These are phyloP conservation scores for Leptographium flavum DNA, from an alignment of 2,329 filamentous ascomycete genomes.

Conservation along the genomic window DNA sequence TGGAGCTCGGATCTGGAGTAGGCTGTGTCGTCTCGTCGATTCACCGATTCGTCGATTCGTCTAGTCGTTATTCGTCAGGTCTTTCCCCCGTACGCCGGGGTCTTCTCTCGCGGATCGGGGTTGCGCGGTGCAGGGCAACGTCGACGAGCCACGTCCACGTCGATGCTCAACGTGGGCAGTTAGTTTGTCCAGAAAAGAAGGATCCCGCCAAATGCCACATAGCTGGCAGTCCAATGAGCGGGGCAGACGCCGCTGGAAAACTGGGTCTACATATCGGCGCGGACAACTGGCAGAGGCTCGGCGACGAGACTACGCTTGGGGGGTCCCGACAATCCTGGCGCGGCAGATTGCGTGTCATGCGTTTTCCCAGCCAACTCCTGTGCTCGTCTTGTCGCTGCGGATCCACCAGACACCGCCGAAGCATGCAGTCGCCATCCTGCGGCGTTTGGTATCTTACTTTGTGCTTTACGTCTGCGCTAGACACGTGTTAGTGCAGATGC, in stretches of 20 bases:
- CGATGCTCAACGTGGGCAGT: too few species aligned
- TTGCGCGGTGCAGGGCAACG: neutral
- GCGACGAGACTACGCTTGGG: too few species aligned
- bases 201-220: too few species aligned
- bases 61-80: neutral
- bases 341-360: too few species aligned
- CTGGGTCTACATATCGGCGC: too few species aligned
- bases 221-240: too few species aligned
- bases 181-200: neutral
- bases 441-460: neutral
- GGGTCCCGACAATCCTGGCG: too few species aligned
- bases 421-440: too few species aligned
- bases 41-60: neutral
- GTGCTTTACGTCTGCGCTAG: neutral
- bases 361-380: neutral
- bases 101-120: neutral
- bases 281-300: too few species aligned
- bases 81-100: neutral
- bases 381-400: neutral
- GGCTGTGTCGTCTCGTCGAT: too few species aligned
- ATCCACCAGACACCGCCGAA: neutral
- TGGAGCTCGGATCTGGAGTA: too few species aligned
- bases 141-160: neutral
- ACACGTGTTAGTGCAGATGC: neutral
- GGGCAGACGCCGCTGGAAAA: too few species aligned